Base-by-base conservation (phyloP, 768 basidiomycete species). In the Rhizopogon vesiculosus region DNA sequence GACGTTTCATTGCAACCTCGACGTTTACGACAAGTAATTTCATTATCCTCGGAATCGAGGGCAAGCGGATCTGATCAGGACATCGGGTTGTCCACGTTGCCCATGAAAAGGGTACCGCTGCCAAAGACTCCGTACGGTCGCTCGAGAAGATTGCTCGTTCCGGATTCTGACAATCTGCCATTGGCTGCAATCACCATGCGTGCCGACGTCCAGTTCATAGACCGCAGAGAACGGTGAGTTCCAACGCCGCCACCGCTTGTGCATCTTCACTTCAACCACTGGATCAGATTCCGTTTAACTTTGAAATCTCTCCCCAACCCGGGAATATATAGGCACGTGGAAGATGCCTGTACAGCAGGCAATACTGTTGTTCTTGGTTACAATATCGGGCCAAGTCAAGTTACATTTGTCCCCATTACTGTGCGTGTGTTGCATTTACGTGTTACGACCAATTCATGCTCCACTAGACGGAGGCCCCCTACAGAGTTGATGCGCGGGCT, bases 121-220 rank as follows among this genome's bases (percentile, higher is more conserved):
- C 73, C 73, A 22, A 73, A 64, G 61, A 69, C 68, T 8, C 53
- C 51, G 16, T 50, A 72, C 56, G 72, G 68, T 22, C 66, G 66
- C 42, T 56, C 71, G 45, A 65, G 73, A 51, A 66, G 73, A 49
- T 61, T 72, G 44, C 54, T 73, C 19, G 40, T 64, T 18, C 71
- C 71, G 18, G 57, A 54, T 42, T 62, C 62, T 18, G 48, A 39
- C 22, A 56, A 64, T 13, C 66, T 74, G 43, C 75, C 77, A 10
- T 58, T 78, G 45, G 66, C 71, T 44, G 74, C 76, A 33, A 65
- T 80, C 53, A 77, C 76, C 28, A 79, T 79, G 79, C 65, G 74
- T 42, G 72, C 70, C 35, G 75, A 79, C 53, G 63, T 71, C n/a
- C 74, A 80, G 49, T 77, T 77, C 58, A 73, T 78, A 55, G 55